Percentiles rank a stretch among this genome's conserved stretches.
Evolutionary conservation across 1,284 basidiomycete species (phyloP).

Genomic region (Trichosporon ovoides): DNA sequence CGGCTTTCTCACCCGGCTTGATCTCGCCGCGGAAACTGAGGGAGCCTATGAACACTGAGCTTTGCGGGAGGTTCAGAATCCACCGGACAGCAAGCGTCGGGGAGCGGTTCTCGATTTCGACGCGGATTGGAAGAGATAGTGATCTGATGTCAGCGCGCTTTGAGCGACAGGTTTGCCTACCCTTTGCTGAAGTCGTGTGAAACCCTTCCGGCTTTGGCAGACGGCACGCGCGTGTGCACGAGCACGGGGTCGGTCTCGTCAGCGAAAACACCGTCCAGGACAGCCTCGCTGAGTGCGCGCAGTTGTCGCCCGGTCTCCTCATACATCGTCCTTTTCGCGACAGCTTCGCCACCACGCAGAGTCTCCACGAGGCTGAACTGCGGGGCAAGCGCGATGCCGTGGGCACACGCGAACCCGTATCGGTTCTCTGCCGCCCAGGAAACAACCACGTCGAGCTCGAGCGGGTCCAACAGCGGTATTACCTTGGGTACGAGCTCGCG

Average conservation of each 20-base stretch:
- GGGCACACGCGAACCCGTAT: constrained; percentile 58
- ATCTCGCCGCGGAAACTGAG: constrained; percentile 30
- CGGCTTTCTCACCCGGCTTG: constrained; percentile 10
- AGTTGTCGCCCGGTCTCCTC: constrained; percentile 76
- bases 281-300: constrained; percentile 59
- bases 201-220: constrained; percentile 39
- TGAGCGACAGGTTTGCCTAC: constrained; percentile 51
- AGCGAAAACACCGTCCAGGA: constrained; percentile 70
- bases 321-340: constrained; percentile 72
- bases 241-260: constrained; percentile 65
- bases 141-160: constrained; percentile 51
- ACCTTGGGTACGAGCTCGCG: constrained; percentile 54
- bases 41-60: constrained; percentile 22
- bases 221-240: constrained; percentile 21
- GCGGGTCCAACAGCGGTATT: constrained; percentile 73
- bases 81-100: constrained; percentile 30
- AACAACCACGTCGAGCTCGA: constrained; percentile 64
- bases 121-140: constrained; percentile 55
- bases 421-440: constrained; percentile 62
- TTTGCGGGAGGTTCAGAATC: constrained; percentile 29
- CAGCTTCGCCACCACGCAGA: constrained; percentile 56
- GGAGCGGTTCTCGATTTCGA: constrained; percentile 60
- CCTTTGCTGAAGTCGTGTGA: constrained; percentile 63
- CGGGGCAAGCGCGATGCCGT: constrained; percentile 63
- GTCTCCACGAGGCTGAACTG: constrained; percentile 56